These are phyloP conservation scores for Pseudophaeomoniella oleicola DNA, from an alignment of 2,329 filamentous ascomycete genomes.

Conservation along the genomic window DNA sequence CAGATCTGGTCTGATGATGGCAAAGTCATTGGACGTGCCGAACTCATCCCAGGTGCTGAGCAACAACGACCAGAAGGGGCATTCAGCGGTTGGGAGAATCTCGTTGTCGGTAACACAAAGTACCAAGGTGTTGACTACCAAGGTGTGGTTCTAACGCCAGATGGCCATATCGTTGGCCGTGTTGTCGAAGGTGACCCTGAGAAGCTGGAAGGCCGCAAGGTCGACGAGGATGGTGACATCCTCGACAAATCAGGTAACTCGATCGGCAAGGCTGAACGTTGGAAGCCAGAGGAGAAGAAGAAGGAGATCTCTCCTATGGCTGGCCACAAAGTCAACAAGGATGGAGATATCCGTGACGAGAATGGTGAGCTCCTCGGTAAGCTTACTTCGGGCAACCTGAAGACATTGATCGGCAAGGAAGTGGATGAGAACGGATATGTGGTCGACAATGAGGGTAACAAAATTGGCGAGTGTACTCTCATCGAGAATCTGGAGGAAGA, in stretches of 20 bases:
- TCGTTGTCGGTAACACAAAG: conserved; percentile 37
- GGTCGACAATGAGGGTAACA: conserved; percentile 46
- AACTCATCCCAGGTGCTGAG: conserved; percentile 39
- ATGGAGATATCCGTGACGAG: conserved; percentile 31
- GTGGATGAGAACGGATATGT: conserved; percentile 38
- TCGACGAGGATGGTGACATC: conserved; percentile 56
- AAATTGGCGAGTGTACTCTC: conserved; percentile 48
- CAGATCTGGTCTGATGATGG: conserved; percentile 51
- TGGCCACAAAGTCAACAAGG: conserved; percentile 35
- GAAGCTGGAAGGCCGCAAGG: conserved; percentile 48
- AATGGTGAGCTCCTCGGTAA: conserved; percentile 31
- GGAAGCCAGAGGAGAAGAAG: conserved; percentile 44
- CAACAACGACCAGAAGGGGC: conserved; percentile 25
- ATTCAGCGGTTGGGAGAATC: conserved; percentile 45
- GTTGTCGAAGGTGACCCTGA: conserved; percentile 50
- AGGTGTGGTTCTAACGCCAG: conserved; percentile 37
- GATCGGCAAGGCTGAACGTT: conserved; percentile 53
- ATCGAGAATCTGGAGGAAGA: conserved; percentile 40
- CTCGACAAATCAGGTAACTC: conserved; percentile 53
- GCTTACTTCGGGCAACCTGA: conserved; percentile 28
- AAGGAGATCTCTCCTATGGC: conserved; percentile 46
- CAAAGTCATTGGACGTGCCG: conserved; percentile 44
- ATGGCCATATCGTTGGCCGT: conserved; percentile 41
- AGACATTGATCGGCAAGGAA: conserved; percentile 24
- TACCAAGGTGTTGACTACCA: conserved; percentile 42